phyloP scores from a whole-genome alignment of 306 rosid genomes.

The Cucurbita moschata region DNA sequence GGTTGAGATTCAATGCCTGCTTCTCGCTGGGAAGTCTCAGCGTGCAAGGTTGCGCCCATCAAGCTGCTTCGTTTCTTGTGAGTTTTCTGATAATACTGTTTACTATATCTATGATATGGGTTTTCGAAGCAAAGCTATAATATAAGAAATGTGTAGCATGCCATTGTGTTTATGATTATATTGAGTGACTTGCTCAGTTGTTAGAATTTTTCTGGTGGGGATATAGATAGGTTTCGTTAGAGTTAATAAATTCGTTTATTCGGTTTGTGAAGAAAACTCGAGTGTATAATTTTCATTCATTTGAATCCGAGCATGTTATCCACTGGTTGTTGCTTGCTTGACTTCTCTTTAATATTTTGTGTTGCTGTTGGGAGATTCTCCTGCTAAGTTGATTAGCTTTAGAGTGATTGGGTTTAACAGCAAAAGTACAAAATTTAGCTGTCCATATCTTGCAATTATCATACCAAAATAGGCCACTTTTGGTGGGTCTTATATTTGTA shows the following conservation, averaged over 20 bases:
- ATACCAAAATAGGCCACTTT: background rate
- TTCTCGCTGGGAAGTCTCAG: conserved; percentile 11
- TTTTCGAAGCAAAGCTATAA: conserved; percentile 4
- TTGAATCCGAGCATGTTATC: background rate
- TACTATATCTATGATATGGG: conserved; percentile 22
- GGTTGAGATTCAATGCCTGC: conserved; percentile 15
- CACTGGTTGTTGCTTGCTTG: background rate
- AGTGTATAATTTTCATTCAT: background rate
- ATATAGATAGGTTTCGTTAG: background rate
- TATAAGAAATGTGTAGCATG: background rate
- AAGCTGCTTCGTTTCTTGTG: conserved; percentile 8
- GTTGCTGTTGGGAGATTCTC: background rate
- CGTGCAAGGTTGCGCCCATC: conserved; percentile 10
- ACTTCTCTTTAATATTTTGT: background rate
- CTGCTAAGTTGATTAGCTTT: background rate
- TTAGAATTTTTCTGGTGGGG: background rate
- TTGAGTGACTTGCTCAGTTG: conserved; percentile 8
- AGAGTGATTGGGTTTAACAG: background rate
- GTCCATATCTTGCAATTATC: background rate
- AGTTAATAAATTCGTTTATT: background rate
- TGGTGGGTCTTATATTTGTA: background rate
- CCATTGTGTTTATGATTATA: background rate
- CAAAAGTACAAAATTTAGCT: background rate
- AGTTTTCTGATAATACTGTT: conserved; percentile 24
- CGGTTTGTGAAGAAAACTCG: background rate